Conservation (phyloP, 2,329 filamentous ascomycete species). For the Fusarium udum region DNA sequence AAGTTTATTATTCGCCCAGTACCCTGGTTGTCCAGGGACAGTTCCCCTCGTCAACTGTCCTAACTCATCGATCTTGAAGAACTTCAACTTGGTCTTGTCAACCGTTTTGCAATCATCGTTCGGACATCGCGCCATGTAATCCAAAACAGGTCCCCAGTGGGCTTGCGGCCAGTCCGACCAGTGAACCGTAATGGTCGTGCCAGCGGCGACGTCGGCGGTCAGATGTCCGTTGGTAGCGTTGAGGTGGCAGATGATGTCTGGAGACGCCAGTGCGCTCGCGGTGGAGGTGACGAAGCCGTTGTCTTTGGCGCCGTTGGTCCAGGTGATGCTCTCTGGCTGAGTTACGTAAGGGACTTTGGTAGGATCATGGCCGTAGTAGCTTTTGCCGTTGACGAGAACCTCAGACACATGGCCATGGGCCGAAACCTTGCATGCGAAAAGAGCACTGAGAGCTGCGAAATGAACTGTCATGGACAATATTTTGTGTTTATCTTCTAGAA, state of each 20-base stretch:
- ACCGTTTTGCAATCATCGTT: background rate
- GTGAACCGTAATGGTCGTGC: accelerated
- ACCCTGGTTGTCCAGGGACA: accelerated
- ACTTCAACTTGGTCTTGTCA: background rate
- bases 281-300: background rate
- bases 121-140: background rate
- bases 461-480: accelerated
- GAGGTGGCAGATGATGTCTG: background rate
- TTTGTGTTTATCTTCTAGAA: accelerated
- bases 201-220: accelerated
- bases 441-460: background rate
- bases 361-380: background rate
- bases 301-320: background rate
- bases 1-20: background rate
- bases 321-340: background rate
- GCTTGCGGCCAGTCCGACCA: background rate
- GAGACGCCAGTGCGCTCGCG: background rate
- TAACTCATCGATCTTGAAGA: background rate
- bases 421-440: background rate
- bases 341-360: background rate
- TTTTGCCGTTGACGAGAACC: background rate
- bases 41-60: background rate
- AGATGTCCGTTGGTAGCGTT: background rate
- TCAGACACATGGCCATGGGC: background rate
- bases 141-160: background rate